Base-by-base conservation (phyloP, 2,329 filamentous ascomycete species). In the Chaetomium globosum region DNA sequence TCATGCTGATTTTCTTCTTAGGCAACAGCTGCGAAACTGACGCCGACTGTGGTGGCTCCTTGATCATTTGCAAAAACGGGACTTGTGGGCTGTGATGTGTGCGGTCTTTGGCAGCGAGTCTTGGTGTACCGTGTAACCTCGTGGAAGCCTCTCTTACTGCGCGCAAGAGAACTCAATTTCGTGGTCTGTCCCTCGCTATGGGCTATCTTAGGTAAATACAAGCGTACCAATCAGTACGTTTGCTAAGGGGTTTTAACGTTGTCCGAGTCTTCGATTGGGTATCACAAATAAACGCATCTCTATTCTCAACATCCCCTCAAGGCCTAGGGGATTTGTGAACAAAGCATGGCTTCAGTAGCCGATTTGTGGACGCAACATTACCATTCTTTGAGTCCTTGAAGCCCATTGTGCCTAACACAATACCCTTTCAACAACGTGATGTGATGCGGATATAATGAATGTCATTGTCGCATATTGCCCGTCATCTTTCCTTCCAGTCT, bases 41-140 rank as follows among this genome's bases (percentile, higher is more conserved):
- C 57, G 63, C 67, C 0, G 65, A 68, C 49, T 68, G 67, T 23
- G 63, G 63, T 3, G 65, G 61, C 6, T 54, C 60, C 12, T 63
- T 68, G 63, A 67, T 67, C 56, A 64, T 68, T n/a, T 68, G 67
- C 60, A 61, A 64, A 28, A 36, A 67, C 46, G 60, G 63, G 8
- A 63, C 65, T n/a, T 68, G 67, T n/a, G 60, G 65, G 13, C 48
- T 63, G 1, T 57, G 16, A 58, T 56, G 23, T 56, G 5, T 56
- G 10, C 23, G 48, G 3, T 4, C 1, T 5, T 12, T 57, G 19
- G 4, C 6, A 30, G 10, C 28, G 36, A n/a, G 33, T 28, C 12
- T 7, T 43, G 19, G 10, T 23, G 26, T 12, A 16, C 16, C 3
- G 19, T 26, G 2, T 23, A 4, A 4, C 28, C 16, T 3, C 7